Conservation (phyloP, 305 asterid genomes). For the Fraxinus xanthoxyloides region DNA sequence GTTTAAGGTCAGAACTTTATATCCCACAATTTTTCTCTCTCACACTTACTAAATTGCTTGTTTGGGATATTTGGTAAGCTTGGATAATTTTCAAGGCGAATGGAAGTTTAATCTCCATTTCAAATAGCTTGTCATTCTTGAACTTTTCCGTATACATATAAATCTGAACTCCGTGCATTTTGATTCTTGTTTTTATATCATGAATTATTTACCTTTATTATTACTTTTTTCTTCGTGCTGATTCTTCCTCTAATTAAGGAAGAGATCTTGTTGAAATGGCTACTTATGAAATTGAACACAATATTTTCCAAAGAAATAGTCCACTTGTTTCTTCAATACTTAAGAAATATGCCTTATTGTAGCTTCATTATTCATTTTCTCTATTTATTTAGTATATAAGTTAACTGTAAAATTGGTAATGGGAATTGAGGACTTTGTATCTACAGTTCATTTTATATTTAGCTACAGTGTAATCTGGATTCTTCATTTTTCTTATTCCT, state of each 20-base stretch:
- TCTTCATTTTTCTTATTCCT: background rate
- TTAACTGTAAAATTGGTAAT: background rate
- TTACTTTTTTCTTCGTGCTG: background rate
- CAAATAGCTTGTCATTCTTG: background rate
- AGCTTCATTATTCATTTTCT: background rate
- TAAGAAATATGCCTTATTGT: background rate
- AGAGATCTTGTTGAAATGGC: background rate
- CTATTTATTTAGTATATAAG: background rate
- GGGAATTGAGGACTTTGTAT: background rate
- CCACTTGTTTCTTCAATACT: background rate
- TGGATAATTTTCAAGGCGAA: background rate
- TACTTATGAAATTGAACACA: background rate
- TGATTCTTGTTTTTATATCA: background rate
- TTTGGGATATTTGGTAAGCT: background rate
- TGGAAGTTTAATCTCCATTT: background rate
- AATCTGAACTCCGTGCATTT: background rate
- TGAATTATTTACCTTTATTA: background rate
- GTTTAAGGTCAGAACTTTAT: conserved; percentile 18
- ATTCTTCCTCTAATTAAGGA: background rate
- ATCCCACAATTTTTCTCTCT: background rate
- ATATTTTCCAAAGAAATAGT: background rate
- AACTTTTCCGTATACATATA: background rate
- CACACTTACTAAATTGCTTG: background rate
- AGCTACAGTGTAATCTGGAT: background rate
- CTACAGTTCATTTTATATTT: background rate